phyloP scores from a whole-genome alignment of 495 filamentous ascomycete species.

The Trichoderma asperelloides region DNA sequence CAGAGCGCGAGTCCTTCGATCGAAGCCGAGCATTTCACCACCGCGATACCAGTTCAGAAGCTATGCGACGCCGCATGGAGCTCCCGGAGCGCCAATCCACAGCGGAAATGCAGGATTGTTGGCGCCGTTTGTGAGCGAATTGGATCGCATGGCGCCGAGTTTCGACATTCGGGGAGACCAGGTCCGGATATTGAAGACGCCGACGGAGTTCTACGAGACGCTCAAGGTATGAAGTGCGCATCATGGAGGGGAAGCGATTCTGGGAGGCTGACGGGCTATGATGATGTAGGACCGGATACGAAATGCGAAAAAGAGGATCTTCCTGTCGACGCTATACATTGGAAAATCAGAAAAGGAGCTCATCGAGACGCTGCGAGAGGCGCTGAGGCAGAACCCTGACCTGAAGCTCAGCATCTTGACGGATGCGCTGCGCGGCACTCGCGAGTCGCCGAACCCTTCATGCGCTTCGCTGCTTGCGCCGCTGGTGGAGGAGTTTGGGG shows the following conservation, averaged over 20 bases:
- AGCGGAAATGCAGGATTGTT: constrained; percentile 37
- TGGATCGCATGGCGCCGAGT: constrained; percentile 81
- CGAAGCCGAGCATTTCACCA: constrained; percentile 20
- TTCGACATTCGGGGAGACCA: constrained; percentile 79
- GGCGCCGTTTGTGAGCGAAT: constrained; percentile 62
- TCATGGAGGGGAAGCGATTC: constrained; percentile 10
- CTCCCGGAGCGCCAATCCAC: constrained; percentile 19
- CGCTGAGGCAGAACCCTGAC: constrained; percentile 62
- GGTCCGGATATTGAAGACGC: constrained; percentile 69
- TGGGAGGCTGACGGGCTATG: constrained; percentile 12
- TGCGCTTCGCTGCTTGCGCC: constrained; percentile 83
- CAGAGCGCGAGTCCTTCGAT: constrained; percentile 19
- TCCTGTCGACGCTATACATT: constrained; percentile 90
- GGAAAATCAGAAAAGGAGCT: constrained; percentile 90
- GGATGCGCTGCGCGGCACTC: constrained; percentile 82
- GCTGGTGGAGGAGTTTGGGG: constrained; percentile 71
- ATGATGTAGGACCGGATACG: constrained; percentile 62
- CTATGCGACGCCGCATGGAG: constrained; percentile 32
- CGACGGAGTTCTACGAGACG: constrained; percentile 76
- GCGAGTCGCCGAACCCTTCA: constrained; percentile 80
- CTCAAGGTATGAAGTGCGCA: constrained; percentile 55
- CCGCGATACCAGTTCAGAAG: constrained; percentile 27
- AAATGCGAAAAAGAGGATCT: constrained; percentile 69
- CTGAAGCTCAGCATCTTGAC: constrained; percentile 88
- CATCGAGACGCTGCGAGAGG: constrained; percentile 68